A percentile compares a stretch with the other conserved stretches of the same genome.
These are phyloP conservation scores for Dactylellina parvicollis DNA, from an alignment of 2,329 filamentous ascomycete species.

Conservation along the genomic window DNA sequence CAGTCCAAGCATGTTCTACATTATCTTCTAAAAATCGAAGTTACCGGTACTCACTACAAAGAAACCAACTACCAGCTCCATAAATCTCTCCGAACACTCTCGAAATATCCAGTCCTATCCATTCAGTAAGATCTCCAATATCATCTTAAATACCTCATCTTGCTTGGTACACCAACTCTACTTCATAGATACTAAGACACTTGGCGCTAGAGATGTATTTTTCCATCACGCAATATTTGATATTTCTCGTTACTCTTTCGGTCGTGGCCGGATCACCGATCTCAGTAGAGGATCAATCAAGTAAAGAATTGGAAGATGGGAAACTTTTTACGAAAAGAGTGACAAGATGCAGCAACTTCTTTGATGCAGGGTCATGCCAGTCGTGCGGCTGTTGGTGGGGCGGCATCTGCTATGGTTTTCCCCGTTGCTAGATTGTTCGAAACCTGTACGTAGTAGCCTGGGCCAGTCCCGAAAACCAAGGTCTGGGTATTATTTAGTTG, in stretches of 20 bases:
- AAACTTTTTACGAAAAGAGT: background rate
- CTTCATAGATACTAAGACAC: background rate
- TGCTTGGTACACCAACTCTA: background rate
- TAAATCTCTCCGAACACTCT: background rate
- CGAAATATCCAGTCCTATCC: background rate
- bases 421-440: slow-evolving; percentile 2
- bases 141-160: background rate
- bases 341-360: slow-evolving; percentile 8
- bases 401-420: slow-evolving; percentile 2
- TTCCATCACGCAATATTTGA: slow-evolving; percentile 1
- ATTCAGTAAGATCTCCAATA: background rate
- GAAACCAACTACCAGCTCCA: background rate
- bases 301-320: slow-evolving; percentile 3
- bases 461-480: too few relatives aligned
- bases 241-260: background rate
- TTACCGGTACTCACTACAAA: background rate
- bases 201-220: background rate
- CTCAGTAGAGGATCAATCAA: background rate
- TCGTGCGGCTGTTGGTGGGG: slow-evolving; percentile 4
- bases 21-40: background rate
- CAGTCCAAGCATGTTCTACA: background rate
- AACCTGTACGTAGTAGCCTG: background rate
- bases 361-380: slow-evolving; percentile 3
- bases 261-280: background rate
- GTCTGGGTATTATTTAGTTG: background rate